Percentiles rank a stretch among this genome's conserved stretches.
Conservation (phyloP, 371 early-diverging fungal species). For the Apophysomyces sp. region DNA sequence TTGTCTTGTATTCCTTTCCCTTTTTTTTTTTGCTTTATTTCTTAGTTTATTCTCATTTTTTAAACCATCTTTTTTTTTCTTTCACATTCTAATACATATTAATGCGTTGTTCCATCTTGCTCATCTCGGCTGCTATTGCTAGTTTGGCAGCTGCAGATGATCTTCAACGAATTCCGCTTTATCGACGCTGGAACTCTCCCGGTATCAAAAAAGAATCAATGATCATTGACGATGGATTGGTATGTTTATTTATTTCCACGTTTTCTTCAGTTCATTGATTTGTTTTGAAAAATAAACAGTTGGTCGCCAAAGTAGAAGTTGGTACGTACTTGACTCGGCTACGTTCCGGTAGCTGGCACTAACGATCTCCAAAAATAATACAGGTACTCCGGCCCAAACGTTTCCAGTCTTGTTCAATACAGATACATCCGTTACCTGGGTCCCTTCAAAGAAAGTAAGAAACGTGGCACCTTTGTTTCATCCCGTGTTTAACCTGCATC, state of each 20-base stretch:
- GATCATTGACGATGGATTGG: conserved; percentile 39
- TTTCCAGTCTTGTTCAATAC: conserved; percentile 45
- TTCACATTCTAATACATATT: background rate
- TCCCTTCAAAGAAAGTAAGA: conserved; percentile 38
- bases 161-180: conserved; percentile 12
- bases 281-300: conserved; percentile 2
- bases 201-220: conserved; percentile 31
- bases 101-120: conserved; percentile 10
- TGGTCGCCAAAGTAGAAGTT: conserved; percentile 25
- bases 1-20: background rate
- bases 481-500: conserved; percentile 1
- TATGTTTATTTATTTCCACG: conserved; percentile 14
- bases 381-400: conserved; percentile 42
- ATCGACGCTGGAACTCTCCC: conserved; percentile 8
- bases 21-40: conserved; percentile 10
- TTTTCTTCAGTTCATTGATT: background rate
- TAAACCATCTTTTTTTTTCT: conserved; percentile 7
- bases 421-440: conserved; percentile 42
- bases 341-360: background rate
- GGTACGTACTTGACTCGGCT: conserved; percentile 16
- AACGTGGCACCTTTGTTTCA: background rate
- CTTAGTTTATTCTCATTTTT: conserved; percentile 3
- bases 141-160: conserved; percentile 6
- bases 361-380: background rate
- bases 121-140: conserved; percentile 9